Conservation (phyloP, 75 land plant genomes). For the Pseudotsuga menziesii region DNA sequence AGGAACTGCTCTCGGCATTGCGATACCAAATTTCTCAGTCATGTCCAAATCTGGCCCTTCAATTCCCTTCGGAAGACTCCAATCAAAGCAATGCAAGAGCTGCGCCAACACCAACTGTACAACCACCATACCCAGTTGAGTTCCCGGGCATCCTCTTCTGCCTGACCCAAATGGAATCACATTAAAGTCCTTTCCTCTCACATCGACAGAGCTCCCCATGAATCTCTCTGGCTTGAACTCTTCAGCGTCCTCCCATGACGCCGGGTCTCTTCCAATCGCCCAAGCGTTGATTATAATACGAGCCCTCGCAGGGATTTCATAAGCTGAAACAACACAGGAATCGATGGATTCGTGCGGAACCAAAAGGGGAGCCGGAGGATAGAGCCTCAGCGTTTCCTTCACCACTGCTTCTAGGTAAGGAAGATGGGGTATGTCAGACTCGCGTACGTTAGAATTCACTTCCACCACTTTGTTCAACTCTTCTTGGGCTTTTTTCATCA, state of each 20-base stretch:
- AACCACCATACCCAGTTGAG: conserved; percentile 43
- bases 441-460: neutral
- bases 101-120: conserved; percentile 50
- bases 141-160: conserved; percentile 56
- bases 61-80: conserved; percentile 25
- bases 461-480: conserved; percentile 14
- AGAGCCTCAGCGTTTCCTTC: conserved; percentile 68
- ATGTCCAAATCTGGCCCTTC: conserved; percentile 16
- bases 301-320: conserved; percentile 44
- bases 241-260: conserved; percentile 43
- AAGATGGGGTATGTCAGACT: conserved; percentile 18
- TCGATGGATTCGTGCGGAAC: conserved; percentile 50
- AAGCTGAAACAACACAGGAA: conserved; percentile 46
- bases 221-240: conserved; percentile 60
- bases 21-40: conserved; percentile 19
- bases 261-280: conserved; percentile 60
- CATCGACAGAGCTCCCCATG: conserved; percentile 22
- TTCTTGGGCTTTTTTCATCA: conserved; percentile 25
- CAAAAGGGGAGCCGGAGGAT: conserved; percentile 66
- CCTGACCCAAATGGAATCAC: conserved; percentile 71
- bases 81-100: conserved; percentile 55
- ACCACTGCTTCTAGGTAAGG: conserved; percentile 50
- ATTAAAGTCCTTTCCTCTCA: conserved; percentile 49
- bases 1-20: conserved; percentile 16
- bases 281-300: conserved; percentile 50